Evolutionary conservation across 164 flowering plant genomes (phyloP), one percentile per base, ranked within the genome.

Genomic region (Berberis thunbergii): DNA sequence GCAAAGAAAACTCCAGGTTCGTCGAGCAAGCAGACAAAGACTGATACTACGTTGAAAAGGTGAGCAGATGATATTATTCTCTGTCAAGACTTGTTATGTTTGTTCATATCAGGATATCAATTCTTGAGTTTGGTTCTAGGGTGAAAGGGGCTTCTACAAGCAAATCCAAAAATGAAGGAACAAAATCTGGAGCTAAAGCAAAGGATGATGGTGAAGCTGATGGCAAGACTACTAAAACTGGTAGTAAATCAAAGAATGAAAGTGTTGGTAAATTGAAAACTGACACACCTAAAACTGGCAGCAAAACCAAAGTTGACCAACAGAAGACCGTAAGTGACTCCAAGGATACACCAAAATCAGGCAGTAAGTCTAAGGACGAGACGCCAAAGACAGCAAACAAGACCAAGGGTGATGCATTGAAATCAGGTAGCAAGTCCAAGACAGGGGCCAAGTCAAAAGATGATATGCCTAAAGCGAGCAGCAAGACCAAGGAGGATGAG

Each of bases 31-130:
- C 76, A 70, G 61, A 70, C 65, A 50, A 79, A 78, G 70, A 43
- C 42, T n/a, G 81, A 74, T 45, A 41, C 63, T 54, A 64, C 85
- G 10, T 50, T 74, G 1, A 85, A 80, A 71, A 80, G 75, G 97
- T 88, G 42, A 45, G 80, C 71, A 1, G 45, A 49, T 59, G 62
- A 8, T 6, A 10, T 43, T 7, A 26, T 26, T 41, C 13, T 43
- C 38, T 48, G 9, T 2, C 9, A 39, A 41, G 7, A 49, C 41
- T 45, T 61, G 1, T 50, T 43, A 1, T 41, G 49, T 45, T 45
- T 12, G 8, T 44, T 50, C 7, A 9, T 57, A 57, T 50, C 4
- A 8, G 12, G 57, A 38, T 57, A 48, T 49, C 7, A 7, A 0
- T 46, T 55, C 58, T 63, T 42, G 63, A 66, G 12, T 57, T 42